Evolutionary conservation across 2,329 filamentous ascomycete genomes (phyloP), one percentile per base, ranked within the genome.

Genomic region (Fusarium robinianum): DNA sequence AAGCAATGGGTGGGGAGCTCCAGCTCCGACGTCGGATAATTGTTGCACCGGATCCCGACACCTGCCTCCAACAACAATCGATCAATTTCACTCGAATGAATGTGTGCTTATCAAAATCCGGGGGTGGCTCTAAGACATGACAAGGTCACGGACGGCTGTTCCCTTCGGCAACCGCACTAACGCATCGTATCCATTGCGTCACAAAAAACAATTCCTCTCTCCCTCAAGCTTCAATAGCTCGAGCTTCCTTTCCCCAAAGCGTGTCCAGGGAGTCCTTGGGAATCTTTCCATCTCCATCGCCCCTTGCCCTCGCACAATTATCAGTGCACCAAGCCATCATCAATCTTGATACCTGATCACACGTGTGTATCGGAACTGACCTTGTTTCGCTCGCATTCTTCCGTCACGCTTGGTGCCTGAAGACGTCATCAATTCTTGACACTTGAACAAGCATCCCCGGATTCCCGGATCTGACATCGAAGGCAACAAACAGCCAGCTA

Each of bases 111-210:
- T 26, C 17, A 41, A 25, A 22, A 6, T 25, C 15, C 17, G 18
- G 44, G 45, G 45, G 34, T 51, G 31, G 35, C 11, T 33, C 24
- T 23, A 19, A 25, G 19, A 10, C 29, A 35, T 34, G 40, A 51
- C 25, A 35, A n/a, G n/a, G n/a, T n/a, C n/a, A n/a, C n/a, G n/a
- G n/a, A n/a, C n/a, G 12, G 8, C 8, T n/a, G 27, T 34, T 51
- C 51, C 50, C 47, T 35, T 41, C 21, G 34, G 48, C 7, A 32
- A 42, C 33, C n/a, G n/a, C n/a, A 29, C 43, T 55, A 55, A 42
- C 43, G 44, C 46, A 53, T 45, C 27, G 44, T 49, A 53, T 45
- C 27, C n/a, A 60, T 60, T 60, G 57, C 57, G 57, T 60, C 57
- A 60, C 57, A 42, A 54, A 51, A 58, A 41, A n/a, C n/a, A n/a